These are phyloP conservation scores for Endogone sp. DNA, from an alignment of 192 early-diverging fungal species.

Conservation along the genomic window DNA sequence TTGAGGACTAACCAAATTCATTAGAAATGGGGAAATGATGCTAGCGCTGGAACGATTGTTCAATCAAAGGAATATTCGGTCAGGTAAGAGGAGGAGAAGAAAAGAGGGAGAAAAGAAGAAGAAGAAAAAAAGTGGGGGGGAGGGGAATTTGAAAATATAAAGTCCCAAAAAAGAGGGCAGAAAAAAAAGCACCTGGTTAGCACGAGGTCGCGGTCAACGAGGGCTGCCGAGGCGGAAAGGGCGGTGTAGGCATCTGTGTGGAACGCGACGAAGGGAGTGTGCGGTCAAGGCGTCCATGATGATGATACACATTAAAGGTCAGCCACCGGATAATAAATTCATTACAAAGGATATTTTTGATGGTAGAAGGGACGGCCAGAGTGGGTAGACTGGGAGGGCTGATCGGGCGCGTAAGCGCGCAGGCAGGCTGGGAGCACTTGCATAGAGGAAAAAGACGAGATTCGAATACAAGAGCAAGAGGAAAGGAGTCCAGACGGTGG, in stretches of 20 bases:
- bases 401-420: background rate
- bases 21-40: background rate
- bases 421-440: background rate
- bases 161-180: background rate
- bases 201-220: background rate
- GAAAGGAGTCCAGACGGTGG: too few relatives aligned
- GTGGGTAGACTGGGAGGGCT: background rate
- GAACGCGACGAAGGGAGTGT: background rate
- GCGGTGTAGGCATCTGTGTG: background rate
- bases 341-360: background rate
- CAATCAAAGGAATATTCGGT: too few relatives aligned
- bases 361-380: background rate
- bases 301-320: too few relatives aligned
- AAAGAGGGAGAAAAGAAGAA: too few relatives aligned
- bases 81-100: too few relatives aligned
- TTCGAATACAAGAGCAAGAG: too few relatives aligned
- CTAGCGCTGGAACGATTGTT: background rate
- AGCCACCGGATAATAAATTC: too few relatives aligned
- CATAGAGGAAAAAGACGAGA: too few relatives aligned
- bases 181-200: background rate
- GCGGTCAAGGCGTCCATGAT: background rate
- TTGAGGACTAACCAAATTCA: background rate
- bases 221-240: background rate
- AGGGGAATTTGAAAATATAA: too few relatives aligned
- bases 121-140: too few relatives aligned